phyloP scores from a whole-genome alignment of 768 basidiomycete species.

The Rubroboletus pulcherrimus region DNA sequence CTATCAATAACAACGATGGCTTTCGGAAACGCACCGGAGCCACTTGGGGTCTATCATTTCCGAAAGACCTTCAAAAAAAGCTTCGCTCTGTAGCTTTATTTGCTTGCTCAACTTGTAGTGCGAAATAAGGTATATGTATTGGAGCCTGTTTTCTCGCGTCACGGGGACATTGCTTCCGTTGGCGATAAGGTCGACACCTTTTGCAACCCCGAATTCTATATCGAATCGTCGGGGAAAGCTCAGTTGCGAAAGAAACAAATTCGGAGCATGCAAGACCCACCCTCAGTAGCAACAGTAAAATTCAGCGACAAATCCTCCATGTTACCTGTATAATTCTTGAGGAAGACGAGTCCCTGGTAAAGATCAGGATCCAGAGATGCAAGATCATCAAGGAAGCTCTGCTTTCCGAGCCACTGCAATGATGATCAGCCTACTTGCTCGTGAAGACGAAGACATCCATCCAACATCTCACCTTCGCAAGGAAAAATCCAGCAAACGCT shows the following conservation, averaged over 20 bases:
- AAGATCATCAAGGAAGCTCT: slow-evolving; percentile 91
- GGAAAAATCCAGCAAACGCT: slow-evolving; percentile 92
- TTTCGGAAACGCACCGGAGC: slow-evolving; percentile 51
- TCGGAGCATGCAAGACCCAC: slow-evolving; percentile 38
- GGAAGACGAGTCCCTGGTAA: slow-evolving; percentile 86
- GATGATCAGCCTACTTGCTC: not conserved
- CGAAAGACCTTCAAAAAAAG: slow-evolving; percentile 88
- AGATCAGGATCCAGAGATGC: slow-evolving; percentile 88
- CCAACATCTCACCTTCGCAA: slow-evolving; percentile 62
- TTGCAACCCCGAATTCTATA: slow-evolving; percentile 78
- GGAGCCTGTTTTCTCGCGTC: slow-evolving; percentile 83
- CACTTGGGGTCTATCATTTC: slow-evolving; percentile 91
- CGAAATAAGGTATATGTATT: slow-evolving; percentile 86
- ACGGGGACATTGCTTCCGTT: slow-evolving; percentile 81
- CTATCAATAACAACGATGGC: not conserved
- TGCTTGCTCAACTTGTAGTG: slow-evolving; percentile 87
- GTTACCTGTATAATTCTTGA: slow-evolving; percentile 88
- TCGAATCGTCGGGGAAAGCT: not conserved
- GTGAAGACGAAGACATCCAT: not conserved
- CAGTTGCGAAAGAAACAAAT: not conserved
- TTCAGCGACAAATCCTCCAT: slow-evolving; percentile 86
- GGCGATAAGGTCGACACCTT: slow-evolving; percentile 73
- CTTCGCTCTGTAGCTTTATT: slow-evolving; percentile 78
- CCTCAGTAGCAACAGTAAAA: slow-evolving; percentile 85
- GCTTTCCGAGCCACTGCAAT: slow-evolving; percentile 83